phyloP scores from a whole-genome alignment of 768 basidiomycete genomes.

The Hirschioporus abietinus region DNA sequence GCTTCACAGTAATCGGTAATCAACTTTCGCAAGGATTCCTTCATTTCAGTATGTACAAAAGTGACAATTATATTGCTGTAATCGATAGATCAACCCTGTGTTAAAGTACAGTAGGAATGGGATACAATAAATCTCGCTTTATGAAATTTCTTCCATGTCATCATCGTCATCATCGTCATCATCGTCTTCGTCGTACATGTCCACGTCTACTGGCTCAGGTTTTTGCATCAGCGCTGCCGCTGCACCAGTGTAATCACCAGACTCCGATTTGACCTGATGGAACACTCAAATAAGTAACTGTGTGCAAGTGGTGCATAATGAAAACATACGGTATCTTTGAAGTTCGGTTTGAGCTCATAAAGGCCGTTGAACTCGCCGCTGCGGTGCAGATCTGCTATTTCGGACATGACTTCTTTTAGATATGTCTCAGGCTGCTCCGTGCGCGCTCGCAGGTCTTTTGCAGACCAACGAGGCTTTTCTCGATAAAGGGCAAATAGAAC shows the following conservation, averaged over 20 bases:
- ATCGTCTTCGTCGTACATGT: constrained; percentile 50
- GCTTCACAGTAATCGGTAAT: too few species aligned
- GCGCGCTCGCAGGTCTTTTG: constrained; percentile 68
- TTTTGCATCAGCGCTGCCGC: constrained; percentile 22
- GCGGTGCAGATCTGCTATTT: constrained; percentile 72
- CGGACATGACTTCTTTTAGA: constrained; percentile 75
- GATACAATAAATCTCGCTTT: constrained; percentile 45
- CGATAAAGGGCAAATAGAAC: constrained; percentile 74
- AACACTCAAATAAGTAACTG: constrained; percentile 6
- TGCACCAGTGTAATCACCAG: constrained; percentile 7
- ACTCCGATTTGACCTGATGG: constrained; percentile 27
- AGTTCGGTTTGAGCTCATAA: constrained; percentile 76
- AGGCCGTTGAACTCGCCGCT: constrained; percentile 76
- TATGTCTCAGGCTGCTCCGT: constrained; percentile 86
- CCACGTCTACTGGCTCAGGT: constrained; percentile 25
- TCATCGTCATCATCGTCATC: constrained; percentile 51
- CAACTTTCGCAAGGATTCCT: too few species aligned
- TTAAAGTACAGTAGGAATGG: constrained; percentile 15
- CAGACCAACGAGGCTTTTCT: constrained; percentile 76
- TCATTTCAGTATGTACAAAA: too few species aligned
- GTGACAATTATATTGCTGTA: too few species aligned
- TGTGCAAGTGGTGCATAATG: constrained; percentile 1
- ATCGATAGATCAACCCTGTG: too few species aligned
- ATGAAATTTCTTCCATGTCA: constrained; percentile 56
- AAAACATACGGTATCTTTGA: constrained; percentile 57